Evolutionary conservation across 2,329 filamentous ascomycete species (phyloP).

Genomic region (Pseudogymnoascus sp.): DNA sequence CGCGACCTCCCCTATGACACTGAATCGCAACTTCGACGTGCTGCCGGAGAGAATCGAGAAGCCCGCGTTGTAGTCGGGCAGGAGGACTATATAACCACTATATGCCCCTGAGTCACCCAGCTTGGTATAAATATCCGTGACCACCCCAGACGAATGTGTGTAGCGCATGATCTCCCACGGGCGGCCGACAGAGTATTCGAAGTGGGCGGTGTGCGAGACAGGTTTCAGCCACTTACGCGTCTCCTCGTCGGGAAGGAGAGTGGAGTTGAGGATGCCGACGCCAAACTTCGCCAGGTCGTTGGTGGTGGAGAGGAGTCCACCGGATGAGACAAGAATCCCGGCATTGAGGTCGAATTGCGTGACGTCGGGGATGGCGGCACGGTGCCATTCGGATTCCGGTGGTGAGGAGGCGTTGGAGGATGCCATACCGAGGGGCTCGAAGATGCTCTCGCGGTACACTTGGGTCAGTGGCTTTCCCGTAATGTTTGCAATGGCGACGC

Average conservation of each 20-base stretch:
- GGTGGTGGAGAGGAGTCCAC: constrained; percentile 36
- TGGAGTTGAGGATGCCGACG: constrained; percentile 34
- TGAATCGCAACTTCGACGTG: background rate
- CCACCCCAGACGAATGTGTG: constrained; percentile 31
- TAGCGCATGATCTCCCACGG: constrained; percentile 41
- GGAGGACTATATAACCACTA: constrained; percentile 32
- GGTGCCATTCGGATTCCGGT: constrained; percentile 15
- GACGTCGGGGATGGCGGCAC: constrained; percentile 23
- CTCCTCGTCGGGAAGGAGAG: constrained; percentile 32
- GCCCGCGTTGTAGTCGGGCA: constrained; percentile 40
- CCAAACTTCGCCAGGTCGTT: constrained; percentile 36
- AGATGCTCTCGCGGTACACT: constrained; percentile 34
- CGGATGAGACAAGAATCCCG: constrained; percentile 27
- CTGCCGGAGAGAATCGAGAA: constrained; percentile 34
- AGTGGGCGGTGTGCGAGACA: constrained; percentile 30
- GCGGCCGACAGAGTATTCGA: constrained; percentile 33
- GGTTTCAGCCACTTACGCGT: constrained; percentile 42
- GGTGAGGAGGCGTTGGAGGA: constrained; percentile 33
- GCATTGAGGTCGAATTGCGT: constrained; percentile 29
- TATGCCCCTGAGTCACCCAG: constrained; percentile 37
- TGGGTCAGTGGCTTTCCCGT: constrained; percentile 34
- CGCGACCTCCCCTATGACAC: constrained; percentile 11
- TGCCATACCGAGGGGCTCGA: constrained; percentile 35
- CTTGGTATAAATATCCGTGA: constrained; percentile 42
- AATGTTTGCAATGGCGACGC: constrained; percentile 37